Conservation (phyloP, 441 rosid species). For the Isatis lusitanica region DNA sequence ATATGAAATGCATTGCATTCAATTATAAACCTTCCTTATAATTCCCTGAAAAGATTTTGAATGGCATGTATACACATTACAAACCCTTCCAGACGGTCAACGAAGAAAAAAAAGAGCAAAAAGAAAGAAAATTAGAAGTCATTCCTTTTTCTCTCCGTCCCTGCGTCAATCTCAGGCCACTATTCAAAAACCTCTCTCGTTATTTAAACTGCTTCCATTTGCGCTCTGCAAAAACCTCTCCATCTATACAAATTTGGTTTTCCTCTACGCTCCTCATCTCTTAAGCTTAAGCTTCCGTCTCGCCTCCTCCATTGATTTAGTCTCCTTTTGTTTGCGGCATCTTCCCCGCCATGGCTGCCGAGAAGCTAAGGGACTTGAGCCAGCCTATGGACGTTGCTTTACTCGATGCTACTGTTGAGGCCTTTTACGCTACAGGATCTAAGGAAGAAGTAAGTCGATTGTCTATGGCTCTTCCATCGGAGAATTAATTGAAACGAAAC, state of each 20-base stretch:
- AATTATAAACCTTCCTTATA: neutral
- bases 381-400: conserved; percentile 89
- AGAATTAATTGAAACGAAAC: neutral
- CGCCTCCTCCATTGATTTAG: neutral
- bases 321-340: neutral
- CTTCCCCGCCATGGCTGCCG: conserved; percentile 74
- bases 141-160: conserved; percentile 13
- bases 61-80: neutral
- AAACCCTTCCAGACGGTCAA: neutral
- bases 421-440: conserved; percentile 99
- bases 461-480: neutral
- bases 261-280: neutral
- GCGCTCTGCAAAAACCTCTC: conserved; percentile 2
- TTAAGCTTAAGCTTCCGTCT: neutral
- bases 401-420: conserved; percentile 96
- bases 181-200: conserved; percentile 2
- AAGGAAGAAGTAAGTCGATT: conserved; percentile 78
- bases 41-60: neutral
- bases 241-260: conserved; percentile 1
- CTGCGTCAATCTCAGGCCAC: conserved; percentile 70
- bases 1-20: neutral
- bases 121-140: neutral
- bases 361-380: conserved; percentile 93
- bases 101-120: neutral
- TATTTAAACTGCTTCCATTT: conserved; percentile 19